A percentile compares a stretch with the other conserved stretches of the same genome.
Evolutionary conservation across 352 stramenopile genomes (phyloP).

Genomic region (Thalassiosira mediterranea): DNA sequence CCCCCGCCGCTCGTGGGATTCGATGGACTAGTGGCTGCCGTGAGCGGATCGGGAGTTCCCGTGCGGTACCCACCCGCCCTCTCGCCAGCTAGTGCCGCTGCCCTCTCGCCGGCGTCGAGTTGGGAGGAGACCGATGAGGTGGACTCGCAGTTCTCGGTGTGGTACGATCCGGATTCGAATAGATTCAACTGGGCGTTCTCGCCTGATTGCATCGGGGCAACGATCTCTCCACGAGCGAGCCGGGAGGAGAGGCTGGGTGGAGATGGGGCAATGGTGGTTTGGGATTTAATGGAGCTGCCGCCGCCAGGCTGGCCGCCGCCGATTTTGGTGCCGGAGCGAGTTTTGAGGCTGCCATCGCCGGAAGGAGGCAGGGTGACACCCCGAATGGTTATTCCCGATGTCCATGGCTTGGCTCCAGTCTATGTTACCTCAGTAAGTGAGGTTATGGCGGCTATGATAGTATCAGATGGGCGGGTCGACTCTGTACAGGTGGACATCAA

Average conservation of each 20-base stretch:
- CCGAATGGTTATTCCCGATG: conserved; percentile 23
- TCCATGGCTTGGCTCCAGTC: conserved; percentile 25
- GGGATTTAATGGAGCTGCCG: conserved; percentile 27
- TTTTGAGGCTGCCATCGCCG: conserved; percentile 21
- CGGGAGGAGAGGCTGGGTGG: conserved; percentile 36
- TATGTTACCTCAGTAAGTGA: conserved; percentile 35
- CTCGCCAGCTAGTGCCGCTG: conserved; percentile 30
- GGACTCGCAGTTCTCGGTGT: conserved; percentile 45
- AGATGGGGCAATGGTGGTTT: conserved; percentile 41
- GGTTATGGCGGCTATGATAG: conserved; percentile 20
- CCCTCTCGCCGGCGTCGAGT: conserved; percentile 33
- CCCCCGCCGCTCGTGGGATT: conserved; percentile 43
- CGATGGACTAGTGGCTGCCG: conserved; percentile 42
- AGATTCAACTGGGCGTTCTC: conserved; percentile 42
- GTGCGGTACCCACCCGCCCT: conserved; percentile 33
- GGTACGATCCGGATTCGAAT: conserved; percentile 35
- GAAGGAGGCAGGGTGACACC: conserved; percentile 21
- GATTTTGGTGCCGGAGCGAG: conserved; percentile 22
- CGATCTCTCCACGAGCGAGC: conserved; percentile 29
- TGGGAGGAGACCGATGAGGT: conserved; percentile 43
- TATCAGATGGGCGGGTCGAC: conserved; percentile 11
- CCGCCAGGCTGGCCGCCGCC: conserved; percentile 27
- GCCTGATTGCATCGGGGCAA: conserved; percentile 44
- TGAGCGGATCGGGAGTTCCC: conserved; percentile 31
- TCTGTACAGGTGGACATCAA: conserved; percentile 29